Percentiles rank a stretch among this genome's conserved stretches.
Conservation (phyloP, 2,329 filamentous ascomycete species). For the Bipolaris oryzae region DNA sequence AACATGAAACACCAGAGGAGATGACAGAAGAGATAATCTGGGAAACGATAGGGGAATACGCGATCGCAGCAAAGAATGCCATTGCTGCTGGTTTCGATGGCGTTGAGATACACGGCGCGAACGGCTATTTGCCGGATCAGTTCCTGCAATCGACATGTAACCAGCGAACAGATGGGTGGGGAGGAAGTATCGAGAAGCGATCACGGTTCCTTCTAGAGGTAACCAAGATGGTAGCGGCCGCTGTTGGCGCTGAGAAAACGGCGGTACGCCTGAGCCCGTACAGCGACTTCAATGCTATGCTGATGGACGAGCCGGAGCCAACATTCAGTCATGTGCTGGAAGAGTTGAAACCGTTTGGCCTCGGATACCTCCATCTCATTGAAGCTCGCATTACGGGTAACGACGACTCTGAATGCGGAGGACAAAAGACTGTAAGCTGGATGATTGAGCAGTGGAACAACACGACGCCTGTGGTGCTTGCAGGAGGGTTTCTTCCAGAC, state of each 20-base stretch:
- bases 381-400: slow-evolving; percentile 17
- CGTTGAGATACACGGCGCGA: slow-evolving; percentile 62
- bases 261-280: slow-evolving; percentile 67
- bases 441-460: slow-evolving; percentile 17
- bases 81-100: slow-evolving; percentile 64
- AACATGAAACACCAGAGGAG: slow-evolving; percentile 30
- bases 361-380: slow-evolving; percentile 10
- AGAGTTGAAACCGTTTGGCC: neutral
- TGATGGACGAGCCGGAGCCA: slow-evolving; percentile 59
- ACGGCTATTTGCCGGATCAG: slow-evolving; percentile 70
- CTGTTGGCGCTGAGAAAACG: slow-evolving; percentile 60
- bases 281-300: slow-evolving; percentile 66
- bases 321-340: slow-evolving; percentile 7
- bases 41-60: slow-evolving; percentile 43
- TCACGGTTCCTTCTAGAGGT: slow-evolving; percentile 60
- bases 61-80: slow-evolving; percentile 51
- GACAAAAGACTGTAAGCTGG: slow-evolving; percentile 19
- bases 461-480: slow-evolving; percentile 38
- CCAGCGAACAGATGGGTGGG: slow-evolving; percentile 56
- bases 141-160: slow-evolving; percentile 67
- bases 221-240: slow-evolving; percentile 54
- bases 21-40: slow-evolving; percentile 48
- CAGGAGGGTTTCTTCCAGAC: slow-evolving; percentile 49
- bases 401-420: slow-evolving; percentile 20
- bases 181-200: slow-evolving; percentile 58